Evolutionary conservation across 2,329 filamentous ascomycete species (phyloP).

Genomic region (Fusarium pseudocircinatum): DNA sequence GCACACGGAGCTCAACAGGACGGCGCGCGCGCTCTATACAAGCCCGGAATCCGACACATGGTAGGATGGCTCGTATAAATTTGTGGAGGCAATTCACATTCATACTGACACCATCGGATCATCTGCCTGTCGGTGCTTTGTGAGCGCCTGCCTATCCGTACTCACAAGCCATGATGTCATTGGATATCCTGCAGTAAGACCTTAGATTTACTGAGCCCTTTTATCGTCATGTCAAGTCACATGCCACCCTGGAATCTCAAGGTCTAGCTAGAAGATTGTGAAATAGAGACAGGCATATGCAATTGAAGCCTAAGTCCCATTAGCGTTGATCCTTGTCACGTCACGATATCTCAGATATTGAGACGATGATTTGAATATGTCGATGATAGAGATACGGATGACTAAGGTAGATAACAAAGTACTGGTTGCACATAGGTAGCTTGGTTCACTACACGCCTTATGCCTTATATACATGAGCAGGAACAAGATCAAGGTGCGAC

Average conservation of each 20-base stretch:
- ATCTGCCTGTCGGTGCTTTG: not conserved
- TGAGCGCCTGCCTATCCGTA: not conserved
- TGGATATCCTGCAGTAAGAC: not conserved
- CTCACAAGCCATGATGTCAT: constrained; percentile 21
- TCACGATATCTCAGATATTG: not conserved
- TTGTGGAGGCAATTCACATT: not conserved
- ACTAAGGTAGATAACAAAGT: not conserved
- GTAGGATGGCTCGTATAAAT: not conserved
- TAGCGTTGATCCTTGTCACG: not conserved
- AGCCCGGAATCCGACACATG: constrained; percentile 10
- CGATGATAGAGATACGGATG: not conserved
- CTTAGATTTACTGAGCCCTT: not conserved
- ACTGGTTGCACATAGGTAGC: not conserved
- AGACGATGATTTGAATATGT: not conserved
- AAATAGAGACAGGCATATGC: not conserved
- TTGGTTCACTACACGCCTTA: not conserved
- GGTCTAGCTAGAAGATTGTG: not conserved
- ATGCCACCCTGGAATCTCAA: not conserved
- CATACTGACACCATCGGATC: not conserved
- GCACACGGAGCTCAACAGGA: constrained; percentile 1
- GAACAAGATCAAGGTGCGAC: not conserved
- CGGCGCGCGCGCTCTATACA: not conserved
- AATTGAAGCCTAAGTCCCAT: not conserved
- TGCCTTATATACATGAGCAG: not conserved
- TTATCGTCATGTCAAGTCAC: constrained; percentile 2